Percentiles rank a stretch among this genome's conserved stretches.
phyloP scores from a whole-genome alignment of 768 basidiomycete species.

The Kwoniella pini region DNA sequence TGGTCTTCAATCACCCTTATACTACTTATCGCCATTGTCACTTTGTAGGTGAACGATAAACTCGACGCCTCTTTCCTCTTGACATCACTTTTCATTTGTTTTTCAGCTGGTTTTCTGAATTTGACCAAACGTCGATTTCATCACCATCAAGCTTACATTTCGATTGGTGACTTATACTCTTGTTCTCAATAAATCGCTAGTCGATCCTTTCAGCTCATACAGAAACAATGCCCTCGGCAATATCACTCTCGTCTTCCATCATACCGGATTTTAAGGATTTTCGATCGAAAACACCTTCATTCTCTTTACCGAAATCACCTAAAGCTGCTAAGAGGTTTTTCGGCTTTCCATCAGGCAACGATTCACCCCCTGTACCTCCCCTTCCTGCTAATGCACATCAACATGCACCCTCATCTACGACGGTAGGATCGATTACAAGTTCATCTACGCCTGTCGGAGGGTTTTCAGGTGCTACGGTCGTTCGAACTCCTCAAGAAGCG shows the following conservation, averaged over 20 bases:
- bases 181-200: neutral
- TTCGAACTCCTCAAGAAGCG: slow-evolving; percentile 17
- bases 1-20: no score
- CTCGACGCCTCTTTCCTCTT: no score
- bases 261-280: slow-evolving; percentile 20
- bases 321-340: slow-evolving; percentile 28
- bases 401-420: slow-evolving; percentile 1
- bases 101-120: no score
- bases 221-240: slow-evolving; percentile 1
- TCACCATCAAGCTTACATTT: no score
- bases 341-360: slow-evolving; percentile 6
- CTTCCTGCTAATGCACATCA: slow-evolving; percentile 1
- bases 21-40: no score
- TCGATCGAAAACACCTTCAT: neutral
- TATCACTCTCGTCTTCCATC: slow-evolving; percentile 6
- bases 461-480: slow-evolving; percentile 15
- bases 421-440: neutral
- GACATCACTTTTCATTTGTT: no score
- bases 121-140: no score
- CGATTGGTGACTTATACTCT: no score
- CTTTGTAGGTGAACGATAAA: no score
- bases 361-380: slow-evolving; percentile 16
- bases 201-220: neutral
- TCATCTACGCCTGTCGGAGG: neutral
- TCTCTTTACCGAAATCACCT: slow-evolving; percentile 25